These are phyloP conservation scores for Hanseniaspora lindneri DNA, from an alignment of 805 yeast genomes.

Conservation along the genomic window DNA sequence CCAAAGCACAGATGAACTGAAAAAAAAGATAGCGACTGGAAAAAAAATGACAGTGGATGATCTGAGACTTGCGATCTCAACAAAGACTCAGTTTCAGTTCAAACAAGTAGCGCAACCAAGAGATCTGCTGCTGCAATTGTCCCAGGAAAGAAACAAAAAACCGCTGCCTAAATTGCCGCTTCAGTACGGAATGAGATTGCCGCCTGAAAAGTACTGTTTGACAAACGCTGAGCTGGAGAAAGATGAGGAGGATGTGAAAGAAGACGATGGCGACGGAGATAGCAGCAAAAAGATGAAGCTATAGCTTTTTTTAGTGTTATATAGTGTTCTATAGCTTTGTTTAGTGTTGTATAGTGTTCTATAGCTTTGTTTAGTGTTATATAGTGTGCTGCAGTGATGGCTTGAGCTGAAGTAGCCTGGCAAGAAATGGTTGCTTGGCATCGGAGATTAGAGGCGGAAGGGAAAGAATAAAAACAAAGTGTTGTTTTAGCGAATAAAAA, in stretches of 20 bases:
- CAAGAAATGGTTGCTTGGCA: too few relatives aligned
- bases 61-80: constrained; percentile 80
- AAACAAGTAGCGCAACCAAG: constrained; percentile 88
- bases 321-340: too few relatives aligned
- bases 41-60: constrained; percentile 73
- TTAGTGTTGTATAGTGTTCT: too few relatives aligned
- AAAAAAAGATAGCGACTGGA: constrained; percentile 23
- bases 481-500: too few relatives aligned
- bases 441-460: too few relatives aligned
- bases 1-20: background rate
- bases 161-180: constrained; percentile 86
- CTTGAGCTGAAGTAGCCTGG: too few relatives aligned
- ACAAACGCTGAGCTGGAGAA: constrained; percentile 34
- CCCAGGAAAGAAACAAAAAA: constrained; percentile 80
- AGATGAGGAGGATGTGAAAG: background rate
- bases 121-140: constrained; percentile 78
- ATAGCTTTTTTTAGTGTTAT: too few relatives aligned
- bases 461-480: too few relatives aligned
- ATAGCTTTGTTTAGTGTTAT: too few relatives aligned
- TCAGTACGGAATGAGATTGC: constrained; percentile 81
- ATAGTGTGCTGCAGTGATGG: too few relatives aligned
- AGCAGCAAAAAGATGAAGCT: background rate
- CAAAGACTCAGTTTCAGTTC: constrained; percentile 90
- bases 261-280: background rate
- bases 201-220: constrained; percentile 94